Percentiles rank a stretch among this genome's conserved stretches.
Evolutionary conservation across 345 rosid genomes (phyloP).

Genomic region (Lumnitzera racemosa): DNA sequence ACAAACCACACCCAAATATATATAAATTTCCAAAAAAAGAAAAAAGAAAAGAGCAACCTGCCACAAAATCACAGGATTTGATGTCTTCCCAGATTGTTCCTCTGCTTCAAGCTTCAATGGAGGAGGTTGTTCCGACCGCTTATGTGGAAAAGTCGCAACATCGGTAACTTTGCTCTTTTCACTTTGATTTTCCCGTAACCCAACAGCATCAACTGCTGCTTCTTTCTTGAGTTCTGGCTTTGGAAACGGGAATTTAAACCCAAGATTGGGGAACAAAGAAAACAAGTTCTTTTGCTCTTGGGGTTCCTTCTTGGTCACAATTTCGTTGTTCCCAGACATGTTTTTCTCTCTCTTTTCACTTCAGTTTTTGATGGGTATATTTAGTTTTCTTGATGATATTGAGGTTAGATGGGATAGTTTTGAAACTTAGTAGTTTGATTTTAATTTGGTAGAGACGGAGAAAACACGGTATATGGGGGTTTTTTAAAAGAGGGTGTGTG

Average conservation of each 20-base stretch:
- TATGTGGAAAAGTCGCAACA: slow-evolving; percentile 8
- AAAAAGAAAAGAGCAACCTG: slow-evolving; percentile 5
- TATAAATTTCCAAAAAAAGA: neutral
- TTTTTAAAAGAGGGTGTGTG: neutral
- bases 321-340: neutral
- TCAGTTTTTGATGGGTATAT: no score
- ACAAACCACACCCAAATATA: no score
- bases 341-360: no score
- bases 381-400: no score
- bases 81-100: slow-evolving; percentile 17
- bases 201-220: neutral
- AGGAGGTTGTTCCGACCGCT: slow-evolving; percentile 4
- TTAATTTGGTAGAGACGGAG: neutral
- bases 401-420: no score
- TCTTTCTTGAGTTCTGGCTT: slow-evolving; percentile 1
- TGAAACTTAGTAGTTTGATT: neutral
- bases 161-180: slow-evolving; percentile 4
- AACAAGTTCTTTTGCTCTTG: slow-evolving; percentile 3
- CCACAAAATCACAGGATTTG: slow-evolving; percentile 15
- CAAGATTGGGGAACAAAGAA: slow-evolving; percentile 9
- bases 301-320: slow-evolving; percentile 1
- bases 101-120: slow-evolving; percentile 14
- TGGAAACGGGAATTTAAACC: slow-evolving; percentile 15
- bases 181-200: neutral
- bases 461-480: neutral